Percentiles rank a stretch among this genome's conserved stretches.
These are phyloP conservation scores for Sporothrix globosa DNA, from an alignment of 2,329 filamentous ascomycete species.

Conservation along the genomic window DNA sequence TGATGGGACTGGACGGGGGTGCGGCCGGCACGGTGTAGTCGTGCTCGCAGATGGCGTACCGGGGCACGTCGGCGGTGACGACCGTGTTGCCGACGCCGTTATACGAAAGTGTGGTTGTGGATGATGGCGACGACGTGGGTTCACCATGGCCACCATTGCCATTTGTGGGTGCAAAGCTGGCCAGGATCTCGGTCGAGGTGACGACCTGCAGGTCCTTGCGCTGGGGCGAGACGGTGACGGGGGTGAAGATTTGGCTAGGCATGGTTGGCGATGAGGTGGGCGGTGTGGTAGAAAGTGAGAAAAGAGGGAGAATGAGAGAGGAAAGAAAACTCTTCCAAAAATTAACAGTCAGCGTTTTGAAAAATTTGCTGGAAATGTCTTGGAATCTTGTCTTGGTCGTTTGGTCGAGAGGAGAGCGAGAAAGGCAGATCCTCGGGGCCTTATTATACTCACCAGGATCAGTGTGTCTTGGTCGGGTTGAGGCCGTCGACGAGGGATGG, in stretches of 20 bases:
- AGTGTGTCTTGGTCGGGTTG: background rate
- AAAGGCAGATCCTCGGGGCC: constrained; percentile 4
- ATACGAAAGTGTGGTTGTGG: background rate
- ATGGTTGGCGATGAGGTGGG: constrained; percentile 39
- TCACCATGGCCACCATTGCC: constrained; percentile 29
- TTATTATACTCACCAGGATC: constrained; percentile 22
- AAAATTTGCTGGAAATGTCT: constrained; percentile 3
- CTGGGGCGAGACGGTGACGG: constrained; percentile 53
- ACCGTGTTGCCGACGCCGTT: constrained; percentile 43
- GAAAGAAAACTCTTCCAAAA: background rate
- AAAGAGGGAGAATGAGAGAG: background rate
- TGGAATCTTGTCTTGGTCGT: background rate
- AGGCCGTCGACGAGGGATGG: constrained; percentile 6
- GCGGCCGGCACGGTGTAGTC: constrained; percentile 68
- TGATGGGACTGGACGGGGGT: constrained; percentile 66
- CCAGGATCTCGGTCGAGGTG: constrained; percentile 57
- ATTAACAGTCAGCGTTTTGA: constrained; percentile 15
- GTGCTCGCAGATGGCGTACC: constrained; percentile 57
- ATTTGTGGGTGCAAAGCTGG: constrained; percentile 55
- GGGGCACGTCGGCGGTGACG: constrained; percentile 50
- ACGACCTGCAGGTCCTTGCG: constrained; percentile 52
- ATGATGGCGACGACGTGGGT: background rate
- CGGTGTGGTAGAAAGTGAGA: constrained; percentile 21
- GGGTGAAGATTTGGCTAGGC: constrained; percentile 51
- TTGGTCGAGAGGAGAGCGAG: constrained; percentile 15